Evolutionary conservation across 192 early-diverging fungal genomes (phyloP), one percentile per base, ranked within the genome.

Genomic region (Gryganskiella cystojenkinii): DNA sequence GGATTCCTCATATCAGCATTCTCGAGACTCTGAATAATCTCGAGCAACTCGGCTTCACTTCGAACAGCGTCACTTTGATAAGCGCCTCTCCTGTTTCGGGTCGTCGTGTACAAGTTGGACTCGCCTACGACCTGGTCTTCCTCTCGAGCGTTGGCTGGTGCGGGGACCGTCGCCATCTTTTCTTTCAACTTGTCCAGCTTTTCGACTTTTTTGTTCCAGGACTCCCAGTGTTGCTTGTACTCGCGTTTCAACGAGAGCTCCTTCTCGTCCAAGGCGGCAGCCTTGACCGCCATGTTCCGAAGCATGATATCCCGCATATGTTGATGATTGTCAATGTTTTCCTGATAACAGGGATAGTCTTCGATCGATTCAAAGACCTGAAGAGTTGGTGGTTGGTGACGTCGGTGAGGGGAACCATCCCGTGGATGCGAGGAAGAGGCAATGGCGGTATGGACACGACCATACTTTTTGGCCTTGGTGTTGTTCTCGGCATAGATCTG

Each of bases 31-130:
- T 90, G 87, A 61, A 93, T 92, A 44, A 94, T 92, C 59, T 90
- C 91, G 31, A 89, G 62, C 30, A 94, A 67, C 78, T 93, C 93
- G 6, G 93, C 93, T 35, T 94, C 93, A n/a, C 87, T 89, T 43
- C 91, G 82, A 44, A 91, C 93, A 11, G 89, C 88, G 52, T 94
- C 93, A 13, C 88, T 90, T 0, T 86, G 87, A 49, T 86, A 92
- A 9, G 81, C 58, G 19, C 82, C 80, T 22, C 82, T 76, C 47
- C 61, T 52, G 44, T 79, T 57, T 45, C 34, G 51, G 47, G 70
- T 82, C 14, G 70, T 81, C 14, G 71, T 68, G 28, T 72, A 63
- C 43, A 70, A 33, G 3, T 53, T 46, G 37, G 34, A 67, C 5
- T 80, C 70, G 40, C 74, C 59, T 30, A 51, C 51, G 20, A 56